These are phyloP conservation scores for Reutealis trisperma DNA, from an alignment of 345 rosid genomes.

Conservation along the genomic window DNA sequence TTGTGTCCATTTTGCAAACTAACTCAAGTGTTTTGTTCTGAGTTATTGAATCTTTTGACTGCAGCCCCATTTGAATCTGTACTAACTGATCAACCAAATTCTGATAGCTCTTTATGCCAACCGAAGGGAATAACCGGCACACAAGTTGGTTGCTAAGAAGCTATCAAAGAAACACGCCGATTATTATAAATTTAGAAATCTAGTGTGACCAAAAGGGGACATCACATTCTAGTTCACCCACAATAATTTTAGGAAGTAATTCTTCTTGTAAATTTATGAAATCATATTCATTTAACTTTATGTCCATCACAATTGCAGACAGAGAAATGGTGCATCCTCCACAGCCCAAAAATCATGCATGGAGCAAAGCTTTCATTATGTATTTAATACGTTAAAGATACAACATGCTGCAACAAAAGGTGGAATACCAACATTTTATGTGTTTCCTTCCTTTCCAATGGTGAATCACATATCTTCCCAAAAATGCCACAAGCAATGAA, in stretches of 20 bases:
- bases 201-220: neutral
- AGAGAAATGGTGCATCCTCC: neutral
- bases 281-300: neutral
- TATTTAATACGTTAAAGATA: neutral
- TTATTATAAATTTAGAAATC: neutral
- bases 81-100: neutral
- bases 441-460: neutral
- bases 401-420: conserved; percentile 4
- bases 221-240: neutral
- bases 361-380: neutral
- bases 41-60: neutral
- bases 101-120: neutral
- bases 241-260: neutral
- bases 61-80: conserved; percentile 25
- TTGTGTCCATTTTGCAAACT: neutral
- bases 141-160: neutral
- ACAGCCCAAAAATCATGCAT: neutral
- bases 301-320: neutral
- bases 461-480: neutral
- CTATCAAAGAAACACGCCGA: neutral
- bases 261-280: neutral
- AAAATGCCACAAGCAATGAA: neutral
- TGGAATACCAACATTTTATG: neutral
- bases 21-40: neutral
- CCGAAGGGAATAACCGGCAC: neutral